Evolutionary conservation across 2,329 filamentous ascomycete species (phyloP).

Genomic region (Falciphora oryzae): DNA sequence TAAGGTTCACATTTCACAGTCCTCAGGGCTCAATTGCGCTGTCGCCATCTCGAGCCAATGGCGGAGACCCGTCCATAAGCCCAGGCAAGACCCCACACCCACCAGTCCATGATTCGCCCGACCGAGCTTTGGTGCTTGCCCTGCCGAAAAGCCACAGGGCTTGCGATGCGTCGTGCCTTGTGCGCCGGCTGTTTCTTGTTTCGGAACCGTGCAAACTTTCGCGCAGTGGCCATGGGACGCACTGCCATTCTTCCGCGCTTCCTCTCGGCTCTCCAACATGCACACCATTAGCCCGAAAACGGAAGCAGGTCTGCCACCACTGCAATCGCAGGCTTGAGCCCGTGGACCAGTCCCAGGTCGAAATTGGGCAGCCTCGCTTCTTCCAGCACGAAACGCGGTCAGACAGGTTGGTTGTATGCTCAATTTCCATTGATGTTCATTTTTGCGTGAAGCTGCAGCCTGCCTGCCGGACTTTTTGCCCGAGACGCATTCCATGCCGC

Average conservation of each 20-base stretch:
- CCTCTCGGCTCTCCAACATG: not conserved
- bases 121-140: not conserved
- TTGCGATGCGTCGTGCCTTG: not conserved
- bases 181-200: not conserved
- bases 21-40: too few species aligned
- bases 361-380: not conserved
- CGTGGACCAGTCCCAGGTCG: not conserved
- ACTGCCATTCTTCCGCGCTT: not conserved
- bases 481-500: not conserved
- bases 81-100: not conserved
- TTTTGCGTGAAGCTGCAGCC: constrained; percentile 2
- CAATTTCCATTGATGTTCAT: not conserved
- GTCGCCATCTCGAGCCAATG: not conserved
- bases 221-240: not conserved
- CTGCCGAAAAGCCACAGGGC: not conserved
- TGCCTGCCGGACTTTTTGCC: not conserved
- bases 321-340: not conserved
- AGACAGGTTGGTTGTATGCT: not conserved
- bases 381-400: not conserved
- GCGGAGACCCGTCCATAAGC: not conserved
- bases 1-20: too few species aligned
- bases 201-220: not conserved
- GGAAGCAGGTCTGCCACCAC: not conserved
- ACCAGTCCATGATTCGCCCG: not conserved
- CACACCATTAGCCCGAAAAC: not conserved